A percentile compares a stretch with the other conserved stretches of the same genome.
phyloP scores from a whole-genome alignment of 1,284 basidiomycete species.

The Cutaneotrichosporon spelunceum region DNA sequence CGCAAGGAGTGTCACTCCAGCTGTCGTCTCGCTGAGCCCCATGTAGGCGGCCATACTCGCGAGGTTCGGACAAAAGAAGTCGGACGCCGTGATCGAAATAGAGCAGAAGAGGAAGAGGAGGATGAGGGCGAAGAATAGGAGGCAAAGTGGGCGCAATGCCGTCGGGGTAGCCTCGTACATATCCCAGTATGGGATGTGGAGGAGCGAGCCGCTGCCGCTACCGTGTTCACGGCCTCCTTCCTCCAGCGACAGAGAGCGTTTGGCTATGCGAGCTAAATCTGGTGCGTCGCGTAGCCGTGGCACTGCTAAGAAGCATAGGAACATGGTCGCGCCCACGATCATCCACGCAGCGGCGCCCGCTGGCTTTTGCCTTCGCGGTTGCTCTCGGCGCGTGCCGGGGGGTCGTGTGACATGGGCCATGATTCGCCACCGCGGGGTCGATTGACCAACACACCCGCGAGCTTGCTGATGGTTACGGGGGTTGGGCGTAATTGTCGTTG shows the following conservation, averaged over 20 bases:
- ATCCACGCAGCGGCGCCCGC: conserved; percentile 4
- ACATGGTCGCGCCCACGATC: conserved; percentile 9
- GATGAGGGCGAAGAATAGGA: conserved; percentile 35
- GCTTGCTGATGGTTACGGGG: not conserved
- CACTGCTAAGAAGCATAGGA: not conserved
- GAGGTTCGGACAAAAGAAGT: conserved; percentile 94
- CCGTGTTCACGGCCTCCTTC: not conserved
- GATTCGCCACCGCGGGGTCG: not conserved
- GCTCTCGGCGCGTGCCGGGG: not conserved
- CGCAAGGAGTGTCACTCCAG: conserved; percentile 87
- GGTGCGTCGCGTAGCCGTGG: conserved; percentile 4
- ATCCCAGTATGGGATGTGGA: conserved; percentile 20
- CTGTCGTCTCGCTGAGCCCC: conserved; percentile 81
- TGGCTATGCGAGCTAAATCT: not conserved
- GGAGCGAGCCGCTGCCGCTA: conserved; percentile 13
- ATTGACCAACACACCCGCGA: not conserved
- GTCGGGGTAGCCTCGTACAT: conserved; percentile 9
- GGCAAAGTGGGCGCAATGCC: conserved; percentile 32
- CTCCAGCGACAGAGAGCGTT: not conserved
- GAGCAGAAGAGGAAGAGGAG: conserved; percentile 61
- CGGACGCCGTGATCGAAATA: conserved; percentile 85
- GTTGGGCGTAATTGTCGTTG: not conserved
- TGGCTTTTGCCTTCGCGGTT: not conserved
- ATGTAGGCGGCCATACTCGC: conserved; percentile 77
- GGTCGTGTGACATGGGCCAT: not conserved